Base-by-base conservation (phyloP, 2,329 filamentous ascomycete genomes). In the Coniochaeta prunicola region DNA sequence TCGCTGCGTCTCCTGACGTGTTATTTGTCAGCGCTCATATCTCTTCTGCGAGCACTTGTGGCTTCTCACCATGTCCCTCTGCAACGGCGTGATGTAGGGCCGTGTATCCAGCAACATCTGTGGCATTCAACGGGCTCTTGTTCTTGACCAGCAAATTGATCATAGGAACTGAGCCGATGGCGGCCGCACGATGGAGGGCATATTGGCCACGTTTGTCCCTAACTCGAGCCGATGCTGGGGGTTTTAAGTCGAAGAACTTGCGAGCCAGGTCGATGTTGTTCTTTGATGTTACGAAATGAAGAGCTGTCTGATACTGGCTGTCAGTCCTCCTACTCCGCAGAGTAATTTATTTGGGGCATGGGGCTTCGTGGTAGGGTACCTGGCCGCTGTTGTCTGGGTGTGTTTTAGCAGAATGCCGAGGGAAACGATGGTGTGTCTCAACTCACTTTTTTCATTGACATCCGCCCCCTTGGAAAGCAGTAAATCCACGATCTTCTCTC, bases 211-310 rank as follows among this genome's bases (percentile, higher is more conserved):
- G 84, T 68, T 85, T 89, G 70, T 99, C 94, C 63, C 90, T 90
- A 2, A 92, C 81, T 28, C 93, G 80, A 1, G 92, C 84, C 4
- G 88, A 91, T 13, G 91, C 93, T 0, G 82, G 76, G 0, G 81
- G 79, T 59, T 89, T 88, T 65, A 86, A 80, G 19, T 82, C 80
- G 40, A 99, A 75, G n/a, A 99, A 82, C 59, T 85, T 85, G 55
- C 87, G 87, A 28, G 91, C 91, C 7, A 89, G 80, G 63, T 96
- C 90, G 50, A 97, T 77, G 69, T 96, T 92, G 67, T 85, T 85
- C 74, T 99, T 99, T 33, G 92, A 96, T 15, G 90, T 88, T 55
- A 92, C 86, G 70, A 97, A 96, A 73, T 97, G 93, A 21, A 99
- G 82, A 10, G 89, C 91, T 24, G 92, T 96, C 84, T 96, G 65